Evolutionary conservation across 805 yeast species (phyloP).

Genomic region (Nakazawaea sp.): DNA sequence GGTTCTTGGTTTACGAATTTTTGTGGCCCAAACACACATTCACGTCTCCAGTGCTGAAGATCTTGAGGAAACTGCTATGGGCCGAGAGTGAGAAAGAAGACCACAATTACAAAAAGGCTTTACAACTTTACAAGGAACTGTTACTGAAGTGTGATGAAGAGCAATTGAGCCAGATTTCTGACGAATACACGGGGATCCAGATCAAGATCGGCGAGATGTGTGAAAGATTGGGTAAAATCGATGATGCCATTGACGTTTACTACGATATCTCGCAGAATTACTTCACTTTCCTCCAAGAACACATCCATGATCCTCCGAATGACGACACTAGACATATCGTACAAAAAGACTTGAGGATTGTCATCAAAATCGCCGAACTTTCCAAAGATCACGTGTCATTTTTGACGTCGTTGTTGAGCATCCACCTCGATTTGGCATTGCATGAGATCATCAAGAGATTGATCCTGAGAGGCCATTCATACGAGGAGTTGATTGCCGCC

Average conservation of each 20-base stretch:
- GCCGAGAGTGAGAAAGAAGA: conserved; percentile 71
- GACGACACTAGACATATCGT: conserved; percentile 48
- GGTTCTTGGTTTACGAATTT: conserved; percentile 25
- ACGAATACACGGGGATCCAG: conserved; percentile 88
- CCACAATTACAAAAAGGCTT: conserved; percentile 59
- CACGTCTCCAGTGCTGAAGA: conserved; percentile 63
- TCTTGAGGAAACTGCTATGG: conserved; percentile 71
- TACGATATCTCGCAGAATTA: conserved; percentile 58
- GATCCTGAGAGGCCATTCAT: conserved; percentile 33
- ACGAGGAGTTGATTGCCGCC: conserved; percentile 32
- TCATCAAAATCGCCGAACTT: conserved; percentile 59
- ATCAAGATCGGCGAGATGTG: conserved; percentile 84
- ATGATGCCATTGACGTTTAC: conserved; percentile 63
- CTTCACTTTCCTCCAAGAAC: conserved; percentile 39
- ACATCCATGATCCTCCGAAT: conserved; percentile 28
- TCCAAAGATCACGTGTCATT: conserved; percentile 23
- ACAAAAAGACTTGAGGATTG: conserved; percentile 64
- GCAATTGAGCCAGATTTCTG: conserved; percentile 51
- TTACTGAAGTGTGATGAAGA: conserved; percentile 52
- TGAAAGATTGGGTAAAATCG: conserved; percentile 54
- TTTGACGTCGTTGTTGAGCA: conserved; percentile 20
- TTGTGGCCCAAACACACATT: conserved; percentile 67
- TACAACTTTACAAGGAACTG: conserved; percentile 69
- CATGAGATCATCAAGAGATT: conserved; percentile 9
- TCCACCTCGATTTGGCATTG: conserved; percentile 7